Evolutionary conservation across 2,329 filamentous ascomycete genomes (phyloP), one percentile per base, ranked within the genome.

Genomic region (Calonectria pseudoturangicola): DNA sequence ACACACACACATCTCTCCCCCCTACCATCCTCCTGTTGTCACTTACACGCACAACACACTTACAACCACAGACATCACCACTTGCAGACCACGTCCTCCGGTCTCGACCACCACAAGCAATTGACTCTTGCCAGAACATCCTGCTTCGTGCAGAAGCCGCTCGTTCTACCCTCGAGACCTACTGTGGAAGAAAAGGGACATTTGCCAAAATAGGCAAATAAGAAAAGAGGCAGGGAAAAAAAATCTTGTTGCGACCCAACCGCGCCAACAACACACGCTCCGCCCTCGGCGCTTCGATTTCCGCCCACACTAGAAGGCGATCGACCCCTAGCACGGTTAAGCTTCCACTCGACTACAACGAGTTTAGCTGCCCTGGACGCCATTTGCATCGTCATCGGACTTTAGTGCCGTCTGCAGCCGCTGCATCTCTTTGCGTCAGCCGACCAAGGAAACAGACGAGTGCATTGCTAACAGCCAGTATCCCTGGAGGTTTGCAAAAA

Each of bases 271-370:
- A 18, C 18, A 60, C 54, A 15, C 33, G 47, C 74, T 70, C 72
- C 63, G 68, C 62, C 58, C 62, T 73, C 73, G 67, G 71, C 67
- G 30, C 62, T 71, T 56, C 63, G 68, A 65, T 68, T 71, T 60
- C 67, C 45, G 47, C 72, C 71, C 62, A 30, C 66, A 62, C 51
- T 45, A 39, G 13, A 54, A 66, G 72, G 70, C 73, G 67, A 71
- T 73, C 72, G 74, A 76, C 54, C 74, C 71, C 67, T 73, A 72
- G 73, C 51, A 71, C 74, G 45, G 71, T 73, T 75, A 74, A 70
- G 68, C 66, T 68, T 60, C 66, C 51, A 68, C 28, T 39, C 54
- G 41, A 36, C 68, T 65, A 16, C 48, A 58, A 56, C 48, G 39
- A 56, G 50, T 65, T 36, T 70, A 70, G 68, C 67, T 54, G 63